Evolutionary conservation across 2,329 filamentous ascomycete genomes (phyloP), one percentile per base, ranked within the genome.

Genomic region (Aspergillus aculeatus): DNA sequence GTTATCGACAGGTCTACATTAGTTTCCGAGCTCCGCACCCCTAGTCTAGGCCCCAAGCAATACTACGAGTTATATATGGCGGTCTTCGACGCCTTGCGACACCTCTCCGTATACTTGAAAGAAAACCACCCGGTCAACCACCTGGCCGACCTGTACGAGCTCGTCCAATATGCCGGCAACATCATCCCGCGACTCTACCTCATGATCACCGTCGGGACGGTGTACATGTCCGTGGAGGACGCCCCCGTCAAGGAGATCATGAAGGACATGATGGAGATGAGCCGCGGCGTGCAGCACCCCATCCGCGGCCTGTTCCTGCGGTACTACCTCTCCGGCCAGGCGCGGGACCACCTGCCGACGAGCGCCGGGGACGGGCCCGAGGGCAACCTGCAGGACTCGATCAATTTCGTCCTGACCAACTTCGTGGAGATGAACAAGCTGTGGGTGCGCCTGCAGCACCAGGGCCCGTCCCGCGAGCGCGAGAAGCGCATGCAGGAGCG

Each of bases 221-320:
- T 96, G 52, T 99, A 99, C 82, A 99, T 99, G 95, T 89, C 91
- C 26, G 96, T 99, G 72, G 90, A 95, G 71, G 95, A 98, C 83
- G 95, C 96, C 60, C 95, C 95, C 0, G 95, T 99, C 68, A 99
- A 99, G 80, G 95, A 99, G 81, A 92, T 99, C 64, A 99, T 99
- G 95, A 99, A 99, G 80, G 95, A 99, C 77, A 99, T 99, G 95
- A 99, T 99, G 95, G 95, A 99, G 78, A 99, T 99, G 95, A 98
- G 92, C 78, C 86, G 95, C 64, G 95, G 95, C 58, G 93, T 99
- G 23, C 95, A 99, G 73, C 95, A 99, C 77, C 95, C 95, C 16
- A 93, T 97, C 64, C 91, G 95, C 59, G 95, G 95, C 19, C 83
- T 99, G 57, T 99, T 99, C 75, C 80, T 99, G 70, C 88, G 95